A percentile compares a stretch with the other conserved stretches of the same genome.
phyloP scores from a whole-genome alignment of 306 rosid genomes.

The Cucurbita maxima region DNA sequence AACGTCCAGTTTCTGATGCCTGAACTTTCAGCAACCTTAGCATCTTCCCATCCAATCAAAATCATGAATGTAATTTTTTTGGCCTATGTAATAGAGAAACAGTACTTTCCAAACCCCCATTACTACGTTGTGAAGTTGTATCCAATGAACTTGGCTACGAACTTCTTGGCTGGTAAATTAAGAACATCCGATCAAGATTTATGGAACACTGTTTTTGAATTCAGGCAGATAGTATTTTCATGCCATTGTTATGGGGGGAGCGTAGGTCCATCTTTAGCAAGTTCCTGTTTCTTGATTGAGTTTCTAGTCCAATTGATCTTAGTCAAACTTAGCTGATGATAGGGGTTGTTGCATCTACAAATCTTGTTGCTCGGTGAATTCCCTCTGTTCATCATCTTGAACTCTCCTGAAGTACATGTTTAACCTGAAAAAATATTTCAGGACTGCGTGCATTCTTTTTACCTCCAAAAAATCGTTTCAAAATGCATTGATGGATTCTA shows the following conservation, averaged over 20 bases:
- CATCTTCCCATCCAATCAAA: background rate
- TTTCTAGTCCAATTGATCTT: background rate
- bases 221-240: background rate
- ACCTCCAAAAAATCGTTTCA: background rate
- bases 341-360: background rate
- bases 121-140: background rate
- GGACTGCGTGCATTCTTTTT: background rate
- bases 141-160: background rate
- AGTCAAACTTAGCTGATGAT: background rate
- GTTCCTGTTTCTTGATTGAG: background rate
- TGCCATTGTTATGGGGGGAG: background rate
- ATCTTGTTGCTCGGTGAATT: background rate
- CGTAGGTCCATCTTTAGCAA: background rate
- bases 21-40: background rate
- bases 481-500: background rate
- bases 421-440: background rate
- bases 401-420: background rate
- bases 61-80: background rate
- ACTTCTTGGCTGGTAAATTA: background rate
- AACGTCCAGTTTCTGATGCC: background rate
- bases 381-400: background rate
- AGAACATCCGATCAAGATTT: background rate
- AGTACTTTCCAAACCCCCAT: too few relatives aligned
- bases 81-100: too few relatives aligned
- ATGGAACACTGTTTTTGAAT: background rate